Evolutionary conservation across 2,329 filamentous ascomycete species (phyloP).

Genomic region (Fusarium albidum): DNA sequence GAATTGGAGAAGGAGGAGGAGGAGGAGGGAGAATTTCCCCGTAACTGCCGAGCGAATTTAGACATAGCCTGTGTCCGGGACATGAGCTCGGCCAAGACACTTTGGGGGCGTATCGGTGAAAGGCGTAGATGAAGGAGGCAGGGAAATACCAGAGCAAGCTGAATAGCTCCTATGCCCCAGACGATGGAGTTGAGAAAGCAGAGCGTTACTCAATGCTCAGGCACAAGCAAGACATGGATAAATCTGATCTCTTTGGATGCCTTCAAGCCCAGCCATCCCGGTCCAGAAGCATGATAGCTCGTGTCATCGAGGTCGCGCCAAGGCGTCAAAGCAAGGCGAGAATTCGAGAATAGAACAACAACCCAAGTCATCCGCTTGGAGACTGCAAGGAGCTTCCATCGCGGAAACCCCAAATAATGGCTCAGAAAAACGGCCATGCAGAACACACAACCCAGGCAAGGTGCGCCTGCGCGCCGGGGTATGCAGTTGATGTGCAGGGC

Average conservation of each 20-base stretch:
- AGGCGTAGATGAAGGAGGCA: slow-evolving; percentile 3
- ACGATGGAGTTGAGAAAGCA: not conserved
- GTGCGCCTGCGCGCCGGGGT: not conserved
- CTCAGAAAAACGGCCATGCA: not conserved
- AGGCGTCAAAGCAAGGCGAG: not conserved
- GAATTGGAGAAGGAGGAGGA: not conserved
- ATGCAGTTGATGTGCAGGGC: not conserved
- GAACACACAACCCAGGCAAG: not conserved
- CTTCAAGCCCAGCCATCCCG: not conserved
- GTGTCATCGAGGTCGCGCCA: not conserved
- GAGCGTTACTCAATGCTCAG: not conserved
- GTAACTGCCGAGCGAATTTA: slow-evolving; percentile 1
- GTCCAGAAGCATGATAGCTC: not conserved
- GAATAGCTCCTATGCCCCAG: not conserved
- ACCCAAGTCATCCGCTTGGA: not conserved
- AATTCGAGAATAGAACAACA: not conserved
- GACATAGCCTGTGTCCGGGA: not conserved
- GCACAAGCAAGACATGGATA: not conserved
- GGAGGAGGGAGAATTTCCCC: not conserved
- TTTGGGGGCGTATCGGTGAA: not conserved
- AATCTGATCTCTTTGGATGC: not conserved
- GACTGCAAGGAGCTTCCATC: not conserved
- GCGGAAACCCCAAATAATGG: not conserved
- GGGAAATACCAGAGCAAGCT: not conserved
- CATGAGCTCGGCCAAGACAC: slow-evolving; percentile 2